Conservation (phyloP, 441 rosid species). For the Oxalis stricta region DNA sequence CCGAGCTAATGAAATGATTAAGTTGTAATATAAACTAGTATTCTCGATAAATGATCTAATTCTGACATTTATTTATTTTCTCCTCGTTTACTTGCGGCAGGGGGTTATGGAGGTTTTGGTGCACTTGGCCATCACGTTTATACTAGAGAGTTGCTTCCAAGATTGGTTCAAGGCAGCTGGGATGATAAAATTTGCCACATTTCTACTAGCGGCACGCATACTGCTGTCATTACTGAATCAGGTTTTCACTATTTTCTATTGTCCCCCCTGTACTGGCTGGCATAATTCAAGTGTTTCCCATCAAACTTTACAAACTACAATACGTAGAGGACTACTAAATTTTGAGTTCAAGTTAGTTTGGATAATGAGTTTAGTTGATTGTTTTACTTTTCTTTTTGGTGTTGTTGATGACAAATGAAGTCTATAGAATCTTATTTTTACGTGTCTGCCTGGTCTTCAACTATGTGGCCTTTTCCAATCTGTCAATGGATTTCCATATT, state of each 20-base stretch:
- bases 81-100: constrained; percentile 27
- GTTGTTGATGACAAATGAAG: too few relatives aligned
- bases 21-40: neutral
- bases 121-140: constrained; percentile 86
- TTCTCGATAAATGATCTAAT: too few relatives aligned
- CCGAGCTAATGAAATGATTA: neutral
- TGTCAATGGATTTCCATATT: too few relatives aligned
- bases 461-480: too few relatives aligned
- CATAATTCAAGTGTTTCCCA: too few relatives aligned
- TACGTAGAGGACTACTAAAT: too few relatives aligned
- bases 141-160: constrained; percentile 72
- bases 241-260: constrained; percentile 22
- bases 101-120: constrained; percentile 98
- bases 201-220: constrained; percentile 79
- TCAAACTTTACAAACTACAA: neutral
- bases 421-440: too few relatives aligned
- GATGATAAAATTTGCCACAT: constrained; percentile 34
- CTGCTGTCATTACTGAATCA: constrained; percentile 72
- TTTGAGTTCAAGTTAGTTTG: too few relatives aligned
- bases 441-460: too few relatives aligned
- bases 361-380: too few relatives aligned
- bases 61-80: neutral
- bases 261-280: too few relatives aligned
- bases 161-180: constrained; percentile 70
- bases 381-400: too few relatives aligned